Base-by-base conservation (phyloP, 2,329 filamentous ascomycete species). In the Colletotrichum musae region DNA sequence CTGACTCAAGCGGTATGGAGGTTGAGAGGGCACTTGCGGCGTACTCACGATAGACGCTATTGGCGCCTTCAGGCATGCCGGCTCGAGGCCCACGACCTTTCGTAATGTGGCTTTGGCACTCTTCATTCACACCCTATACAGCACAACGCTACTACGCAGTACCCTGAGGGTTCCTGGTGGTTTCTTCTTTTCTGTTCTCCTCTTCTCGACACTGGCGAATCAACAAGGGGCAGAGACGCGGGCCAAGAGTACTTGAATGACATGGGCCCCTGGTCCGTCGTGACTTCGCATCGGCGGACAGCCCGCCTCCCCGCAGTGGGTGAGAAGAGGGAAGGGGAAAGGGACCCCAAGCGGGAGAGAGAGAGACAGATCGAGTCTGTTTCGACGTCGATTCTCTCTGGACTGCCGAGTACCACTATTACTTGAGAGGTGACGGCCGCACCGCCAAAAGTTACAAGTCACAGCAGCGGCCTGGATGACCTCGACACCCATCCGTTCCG, bases 301-400 rank as follows among this genome's bases (percentile, higher is more conserved):
- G 41, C 13, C 59, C 65, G 65, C 5, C 47, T 47, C 59, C 45
- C 51, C 36, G 51, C 18, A 51, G 45, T 21, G 41, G 26, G 32
- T 36, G 39, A 21, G 45, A 64, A 54, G 43, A 56, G 52, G 52
- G 53, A 58, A 64, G 51, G 56, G 52, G n/a, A 28, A 53, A 47
- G 32, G 16, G 15, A 16, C 52, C 45, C 48, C 47, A 41, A 50
- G 21, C 28, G 18, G 15, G 15, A 41, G 41, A 45, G 50, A 21
- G 32, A n/a, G 45, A 26, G 52, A n/a, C 41, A 43, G 32, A 68
- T 57, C 66, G 57, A 61, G 62, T 66, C 67, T 67, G n/a, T 67
- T 67, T 67, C 43, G 58, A 70, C 64, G 36, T 36, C 43, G 43
- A 43, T 24, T 13, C 36, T 36, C 24, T 3, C 32, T 13, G 16